These are phyloP conservation scores for Candida fluviatilis DNA, from an alignment of 805 yeast species.

Conservation along the genomic window DNA sequence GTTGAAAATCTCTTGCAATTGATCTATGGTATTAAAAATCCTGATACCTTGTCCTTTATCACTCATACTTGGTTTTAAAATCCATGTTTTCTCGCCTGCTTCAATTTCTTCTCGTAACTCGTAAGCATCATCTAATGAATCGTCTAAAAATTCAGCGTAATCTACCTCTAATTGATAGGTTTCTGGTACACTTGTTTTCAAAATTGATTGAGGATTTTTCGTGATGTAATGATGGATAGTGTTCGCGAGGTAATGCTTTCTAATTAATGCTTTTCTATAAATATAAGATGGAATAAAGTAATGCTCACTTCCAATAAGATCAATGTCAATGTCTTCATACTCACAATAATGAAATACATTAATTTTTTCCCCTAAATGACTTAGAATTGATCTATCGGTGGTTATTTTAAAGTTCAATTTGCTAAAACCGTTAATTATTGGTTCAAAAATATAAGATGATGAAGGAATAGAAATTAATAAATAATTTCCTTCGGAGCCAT, in stretches of 20 bases:
- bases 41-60: constrained; percentile 96
- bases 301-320: constrained; percentile 43
- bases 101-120: constrained; percentile 80
- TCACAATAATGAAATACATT: constrained; percentile 78
- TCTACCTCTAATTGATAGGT: constrained; percentile 82
- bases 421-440: constrained; percentile 35
- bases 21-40: constrained; percentile 70
- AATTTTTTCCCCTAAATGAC: constrained; percentile 11
- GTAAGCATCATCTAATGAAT: constrained; percentile 86
- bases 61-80: constrained; percentile 93
- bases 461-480: constrained; percentile 37
- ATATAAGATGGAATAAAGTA: constrained; percentile 78
- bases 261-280: constrained; percentile 83
- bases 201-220: constrained; percentile 67
- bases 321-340: constrained; percentile 84
- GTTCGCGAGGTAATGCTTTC: constrained; percentile 86
- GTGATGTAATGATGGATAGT: constrained; percentile 71
- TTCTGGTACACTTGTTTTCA: constrained; percentile 63
- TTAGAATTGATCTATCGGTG: constrained; percentile 14
- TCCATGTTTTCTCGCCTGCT: constrained; percentile 64
- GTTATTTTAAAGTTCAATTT: constrained; percentile 18
- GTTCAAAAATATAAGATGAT: constrained; percentile 38
- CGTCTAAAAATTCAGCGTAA: constrained; percentile 94
- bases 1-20: constrained; percentile 79
- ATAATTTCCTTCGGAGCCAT: background rate